Evolutionary conservation across 495 filamentous ascomycete species (phyloP).

Genomic region (Neurospora terricola): DNA sequence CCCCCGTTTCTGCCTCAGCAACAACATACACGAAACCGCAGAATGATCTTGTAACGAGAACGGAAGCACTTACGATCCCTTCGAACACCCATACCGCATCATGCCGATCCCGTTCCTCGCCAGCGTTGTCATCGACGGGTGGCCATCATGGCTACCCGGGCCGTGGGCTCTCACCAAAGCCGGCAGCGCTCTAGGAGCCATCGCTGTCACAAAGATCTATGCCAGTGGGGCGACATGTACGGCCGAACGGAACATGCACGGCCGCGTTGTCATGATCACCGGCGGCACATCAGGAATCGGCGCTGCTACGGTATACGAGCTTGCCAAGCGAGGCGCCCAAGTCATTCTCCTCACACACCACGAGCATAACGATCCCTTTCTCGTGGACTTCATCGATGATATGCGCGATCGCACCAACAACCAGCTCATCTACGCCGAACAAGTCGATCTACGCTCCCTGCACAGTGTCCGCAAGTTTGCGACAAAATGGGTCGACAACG

Average conservation of each 20-base stretch:
- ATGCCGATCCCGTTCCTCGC: conserved; percentile 79
- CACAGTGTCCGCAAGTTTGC: conserved; percentile 87
- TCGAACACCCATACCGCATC: neutral
- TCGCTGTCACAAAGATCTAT: conserved; percentile 67
- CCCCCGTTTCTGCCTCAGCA: neutral
- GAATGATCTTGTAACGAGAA: neutral
- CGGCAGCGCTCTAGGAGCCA: conserved; percentile 44
- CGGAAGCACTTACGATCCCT: neutral
- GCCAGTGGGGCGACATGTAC: conserved; percentile 63
- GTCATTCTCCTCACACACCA: conserved; percentile 82
- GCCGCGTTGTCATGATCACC: conserved; percentile 87
- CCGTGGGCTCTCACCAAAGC: conserved; percentile 49
- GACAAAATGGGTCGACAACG: conserved; percentile 98
- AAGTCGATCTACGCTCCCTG: conserved; percentile 78
- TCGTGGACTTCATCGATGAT: conserved; percentile 86
- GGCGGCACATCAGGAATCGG: conserved; percentile 94
- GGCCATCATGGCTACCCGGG: conserved; percentile 54
- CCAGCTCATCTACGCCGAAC: conserved; percentile 86
- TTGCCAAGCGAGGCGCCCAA: conserved; percentile 81
- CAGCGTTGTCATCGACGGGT: conserved; percentile 51
- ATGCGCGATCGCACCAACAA: conserved; percentile 72
- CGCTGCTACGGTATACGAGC: conserved; percentile 56
- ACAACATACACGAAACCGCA: neutral
- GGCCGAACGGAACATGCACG: conserved; percentile 81
- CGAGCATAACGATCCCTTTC: conserved; percentile 69